Conservation (phyloP, 768 basidiomycete genomes). For the Boletus insuetus region DNA sequence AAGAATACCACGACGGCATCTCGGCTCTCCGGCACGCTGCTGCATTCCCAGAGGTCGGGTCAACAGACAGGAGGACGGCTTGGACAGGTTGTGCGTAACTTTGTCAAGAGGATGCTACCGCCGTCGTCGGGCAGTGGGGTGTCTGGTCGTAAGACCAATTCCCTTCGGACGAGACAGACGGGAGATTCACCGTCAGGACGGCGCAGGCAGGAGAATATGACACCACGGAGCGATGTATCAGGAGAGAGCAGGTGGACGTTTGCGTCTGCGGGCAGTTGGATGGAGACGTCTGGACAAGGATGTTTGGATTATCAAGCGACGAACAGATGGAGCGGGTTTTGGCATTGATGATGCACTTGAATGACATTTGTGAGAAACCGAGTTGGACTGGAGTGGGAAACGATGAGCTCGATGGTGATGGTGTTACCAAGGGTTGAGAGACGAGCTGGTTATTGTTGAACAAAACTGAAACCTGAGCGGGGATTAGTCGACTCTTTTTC, state of each 20-base stretch:
- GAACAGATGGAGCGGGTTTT: constrained; percentile 24
- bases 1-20: background rate
- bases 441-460: background rate
- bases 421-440: no score
- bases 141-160: background rate
- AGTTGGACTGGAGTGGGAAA: no score
- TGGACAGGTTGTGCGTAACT: constrained; percentile 19
- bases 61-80: constrained; percentile 15
- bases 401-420: no score
- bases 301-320: constrained; percentile 4
- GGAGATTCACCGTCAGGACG: background rate
- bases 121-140: constrained; percentile 3
- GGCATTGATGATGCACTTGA: constrained; percentile 4
- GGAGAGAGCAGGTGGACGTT: constrained; percentile 21
- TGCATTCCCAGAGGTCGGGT: background rate
- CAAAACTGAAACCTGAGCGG: no score
- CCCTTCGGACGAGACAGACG: background rate
- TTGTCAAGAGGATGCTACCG: constrained; percentile 22
- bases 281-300: background rate
- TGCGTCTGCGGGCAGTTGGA: constrained; percentile 12
- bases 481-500: no score
- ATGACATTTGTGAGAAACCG: background rate
- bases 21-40: background rate
- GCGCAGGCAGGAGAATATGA: background rate
- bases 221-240: constrained; percentile 15